phyloP scores from a whole-genome alignment of 139 green algal species.

The Chlamydomonas asymmetrica region DNA sequence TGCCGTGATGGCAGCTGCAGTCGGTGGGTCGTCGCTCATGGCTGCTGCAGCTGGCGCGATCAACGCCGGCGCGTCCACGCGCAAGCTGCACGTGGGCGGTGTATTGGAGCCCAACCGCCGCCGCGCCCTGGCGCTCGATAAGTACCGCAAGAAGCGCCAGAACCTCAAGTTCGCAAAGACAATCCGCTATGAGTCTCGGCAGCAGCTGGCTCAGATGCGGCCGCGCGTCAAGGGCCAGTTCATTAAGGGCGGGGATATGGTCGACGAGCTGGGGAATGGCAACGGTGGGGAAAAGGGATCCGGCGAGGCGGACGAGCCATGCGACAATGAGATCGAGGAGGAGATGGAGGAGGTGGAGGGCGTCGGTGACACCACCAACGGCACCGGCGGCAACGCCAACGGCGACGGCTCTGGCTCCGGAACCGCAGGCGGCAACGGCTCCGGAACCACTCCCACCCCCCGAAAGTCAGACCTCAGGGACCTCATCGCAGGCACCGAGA shows the following conservation, averaged over 20 bases:
- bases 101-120: constrained; percentile 16
- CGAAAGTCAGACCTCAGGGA: no score
- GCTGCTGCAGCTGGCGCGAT: no score
- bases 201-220: constrained; percentile 61
- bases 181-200: constrained; percentile 72
- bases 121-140: constrained; percentile 50
- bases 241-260: constrained; percentile 45
- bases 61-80: no score
- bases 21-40: no score
- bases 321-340: constrained; percentile 19
- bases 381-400: background rate
- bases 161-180: constrained; percentile 64
- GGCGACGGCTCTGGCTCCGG: background rate
- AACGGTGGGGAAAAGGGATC: no score
- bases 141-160: constrained; percentile 72
- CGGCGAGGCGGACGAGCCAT: background rate
- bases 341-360: constrained; percentile 24
- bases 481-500: no score
- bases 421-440: background rate
- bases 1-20: no score
- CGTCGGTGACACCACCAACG: background rate
- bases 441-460: no score
- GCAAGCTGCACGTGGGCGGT: no score
- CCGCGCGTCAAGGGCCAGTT: constrained; percentile 71
- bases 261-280: no score